Evolutionary conservation across 768 basidiomycete species (phyloP).

Genomic region (Ramaria rubella): DNA sequence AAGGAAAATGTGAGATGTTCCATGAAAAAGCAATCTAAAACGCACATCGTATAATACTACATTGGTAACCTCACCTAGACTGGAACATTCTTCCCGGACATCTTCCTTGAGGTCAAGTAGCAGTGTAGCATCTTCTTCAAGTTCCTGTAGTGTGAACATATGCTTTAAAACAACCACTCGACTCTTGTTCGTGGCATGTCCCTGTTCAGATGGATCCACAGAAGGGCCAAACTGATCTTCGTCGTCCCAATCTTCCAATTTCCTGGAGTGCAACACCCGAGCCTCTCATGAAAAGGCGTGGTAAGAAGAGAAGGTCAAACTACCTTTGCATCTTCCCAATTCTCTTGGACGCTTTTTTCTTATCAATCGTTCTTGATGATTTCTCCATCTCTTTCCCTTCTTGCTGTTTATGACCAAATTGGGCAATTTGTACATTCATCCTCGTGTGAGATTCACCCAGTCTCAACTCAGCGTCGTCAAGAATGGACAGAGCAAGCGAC

Average conservation of each 20-base stretch:
- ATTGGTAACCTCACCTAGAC: conserved; percentile 90
- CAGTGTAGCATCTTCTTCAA: conserved; percentile 78
- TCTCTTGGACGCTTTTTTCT: conserved; percentile 66
- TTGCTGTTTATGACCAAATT: conserved; percentile 65
- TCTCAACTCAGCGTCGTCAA: conserved; percentile 89
- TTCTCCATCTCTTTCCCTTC: conserved; percentile 37
- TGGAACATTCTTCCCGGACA: conserved; percentile 87
- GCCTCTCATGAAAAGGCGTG: conserved; percentile 3
- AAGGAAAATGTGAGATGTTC: background rate
- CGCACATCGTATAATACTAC: conserved; percentile 88
- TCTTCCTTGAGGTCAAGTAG: conserved; percentile 94
- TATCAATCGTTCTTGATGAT: conserved; percentile 61
- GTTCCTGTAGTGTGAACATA: conserved; percentile 86
- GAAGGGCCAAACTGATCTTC: conserved; percentile 86
- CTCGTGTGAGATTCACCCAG: conserved; percentile 68
- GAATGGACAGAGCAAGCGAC: conserved; percentile 66
- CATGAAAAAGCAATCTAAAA: background rate
- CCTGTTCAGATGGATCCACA: conserved; percentile 48
- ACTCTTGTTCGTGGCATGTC: conserved; percentile 41
- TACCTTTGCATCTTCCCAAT: conserved; percentile 88
- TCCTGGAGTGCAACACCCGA: conserved; percentile 44
- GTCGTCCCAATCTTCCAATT: conserved; percentile 90
- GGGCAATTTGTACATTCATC: conserved; percentile 71
- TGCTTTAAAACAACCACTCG: conserved; percentile 90
- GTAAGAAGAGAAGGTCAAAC: conserved; percentile 15